These are phyloP conservation scores for Cystobasidium ongulense DNA, from an alignment of 768 basidiomycete species.

Conservation along the genomic window DNA sequence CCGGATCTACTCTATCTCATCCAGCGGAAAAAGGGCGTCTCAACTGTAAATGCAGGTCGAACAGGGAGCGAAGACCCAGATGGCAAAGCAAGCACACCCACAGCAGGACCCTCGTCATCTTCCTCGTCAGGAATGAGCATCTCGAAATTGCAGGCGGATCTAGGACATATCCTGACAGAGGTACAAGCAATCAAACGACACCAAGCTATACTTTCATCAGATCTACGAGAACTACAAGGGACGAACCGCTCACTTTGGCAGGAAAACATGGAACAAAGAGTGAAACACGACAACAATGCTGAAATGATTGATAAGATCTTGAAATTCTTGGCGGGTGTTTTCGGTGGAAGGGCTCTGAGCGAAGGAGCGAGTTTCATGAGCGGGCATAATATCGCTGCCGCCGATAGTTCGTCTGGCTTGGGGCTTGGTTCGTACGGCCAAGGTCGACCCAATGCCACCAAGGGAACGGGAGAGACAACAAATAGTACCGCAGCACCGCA, in stretches of 20 bases:
- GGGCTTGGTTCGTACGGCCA: constrained; percentile 10
- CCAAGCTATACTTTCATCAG: constrained; percentile 80
- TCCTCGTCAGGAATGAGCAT: neutral
- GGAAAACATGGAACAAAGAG: constrained; percentile 68
- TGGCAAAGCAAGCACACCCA: neutral
- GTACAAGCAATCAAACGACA: constrained; percentile 82
- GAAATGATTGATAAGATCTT: constrained; percentile 94
- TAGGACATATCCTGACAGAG: constrained; percentile 52
- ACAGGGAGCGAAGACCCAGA: neutral
- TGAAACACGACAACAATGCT: constrained; percentile 80
- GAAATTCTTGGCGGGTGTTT: constrained; percentile 86
- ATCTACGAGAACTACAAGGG: constrained; percentile 76
- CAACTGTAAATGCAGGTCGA: neutral
- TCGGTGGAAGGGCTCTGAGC: constrained; percentile 48
- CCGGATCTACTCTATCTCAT: constrained; percentile 80
- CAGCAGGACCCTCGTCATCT: neutral
- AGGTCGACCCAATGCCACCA: neutral
- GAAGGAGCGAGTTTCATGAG: constrained; percentile 14
- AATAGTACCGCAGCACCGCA: neutral
- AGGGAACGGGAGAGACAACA: neutral
- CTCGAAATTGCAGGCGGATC: neutral
- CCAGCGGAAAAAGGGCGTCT: constrained; percentile 63
- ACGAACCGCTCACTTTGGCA: constrained; percentile 89
- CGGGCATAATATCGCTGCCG: constrained; percentile 16
- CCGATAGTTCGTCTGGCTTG: constrained; percentile 13